These are phyloP conservation scores for Geoglossum glabrum DNA, from an alignment of 495 filamentous ascomycete species.

Conservation along the genomic window DNA sequence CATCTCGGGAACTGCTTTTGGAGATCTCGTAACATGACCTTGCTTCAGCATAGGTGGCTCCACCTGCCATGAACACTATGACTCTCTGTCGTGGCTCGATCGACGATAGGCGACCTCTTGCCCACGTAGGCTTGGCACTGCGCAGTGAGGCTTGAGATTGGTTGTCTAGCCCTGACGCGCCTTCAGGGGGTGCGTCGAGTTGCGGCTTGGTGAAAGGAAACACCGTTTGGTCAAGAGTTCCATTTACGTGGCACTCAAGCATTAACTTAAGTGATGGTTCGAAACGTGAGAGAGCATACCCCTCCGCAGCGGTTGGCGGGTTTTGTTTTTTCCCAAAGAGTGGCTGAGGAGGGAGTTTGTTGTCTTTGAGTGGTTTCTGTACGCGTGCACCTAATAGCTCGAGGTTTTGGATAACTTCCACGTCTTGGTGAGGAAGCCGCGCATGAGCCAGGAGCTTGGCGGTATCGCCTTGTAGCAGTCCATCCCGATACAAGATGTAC, in stretches of 20 bases:
- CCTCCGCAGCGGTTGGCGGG: slow-evolving; percentile 21
- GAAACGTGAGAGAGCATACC: slow-evolving; percentile 46
- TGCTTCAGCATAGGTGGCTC: slow-evolving; percentile 79
- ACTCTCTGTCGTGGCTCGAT: slow-evolving; percentile 76
- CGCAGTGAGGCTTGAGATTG: slow-evolving; percentile 57
- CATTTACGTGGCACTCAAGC: slow-evolving; percentile 45
- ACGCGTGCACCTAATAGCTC: slow-evolving; percentile 62
- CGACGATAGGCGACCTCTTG: slow-evolving; percentile 50
- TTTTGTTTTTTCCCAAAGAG: slow-evolving; percentile 43
- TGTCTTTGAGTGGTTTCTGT: slow-evolving; percentile 56
- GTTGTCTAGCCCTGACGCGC: slow-evolving; percentile 28
- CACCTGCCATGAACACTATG: slow-evolving; percentile 90
- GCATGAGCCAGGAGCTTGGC: slow-evolving; percentile 71
- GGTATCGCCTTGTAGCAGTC: slow-evolving; percentile 72
- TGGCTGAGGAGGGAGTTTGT: slow-evolving; percentile 37
- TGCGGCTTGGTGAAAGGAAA: slow-evolving; percentile 77
- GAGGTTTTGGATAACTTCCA: slow-evolving; percentile 53
- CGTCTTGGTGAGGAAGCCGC: slow-evolving; percentile 51
- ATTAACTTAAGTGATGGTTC: slow-evolving; percentile 25
- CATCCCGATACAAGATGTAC: slow-evolving; percentile 73
- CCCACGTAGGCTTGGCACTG: slow-evolving; percentile 89
- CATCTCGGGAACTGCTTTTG: slow-evolving; percentile 45
- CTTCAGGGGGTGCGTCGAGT: slow-evolving; percentile 33
- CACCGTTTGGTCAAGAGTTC: slow-evolving; percentile 30
- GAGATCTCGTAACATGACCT: slow-evolving; percentile 80